Conservation (phyloP, 352 stramenopile genomes). For the Globisporangium parvum region DNA sequence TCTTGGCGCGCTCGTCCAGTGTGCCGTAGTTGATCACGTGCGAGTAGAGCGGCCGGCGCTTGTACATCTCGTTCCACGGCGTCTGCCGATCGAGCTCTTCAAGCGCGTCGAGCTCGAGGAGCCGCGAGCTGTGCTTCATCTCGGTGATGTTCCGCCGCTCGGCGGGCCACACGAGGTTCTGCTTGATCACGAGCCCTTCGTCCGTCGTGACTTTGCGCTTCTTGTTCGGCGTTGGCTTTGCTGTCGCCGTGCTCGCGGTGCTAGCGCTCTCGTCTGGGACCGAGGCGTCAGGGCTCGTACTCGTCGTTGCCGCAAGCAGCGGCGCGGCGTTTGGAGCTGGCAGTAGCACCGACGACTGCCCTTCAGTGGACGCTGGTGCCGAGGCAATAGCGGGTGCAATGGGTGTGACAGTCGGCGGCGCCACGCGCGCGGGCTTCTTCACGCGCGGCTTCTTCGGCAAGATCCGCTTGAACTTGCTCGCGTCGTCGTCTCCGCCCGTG, state of each 20-base stretch:
- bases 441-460: slow-evolving; percentile 10
- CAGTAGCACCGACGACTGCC: neutral
- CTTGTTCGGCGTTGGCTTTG: neutral
- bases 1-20: slow-evolving; percentile 18
- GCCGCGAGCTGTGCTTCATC: slow-evolving; percentile 33
- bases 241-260: neutral
- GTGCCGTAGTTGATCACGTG: slow-evolving; percentile 22
- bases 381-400: too few relatives aligned
- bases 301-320: too few relatives aligned
- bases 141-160: slow-evolving; percentile 35
- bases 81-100: slow-evolving; percentile 18
- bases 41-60: slow-evolving; percentile 20
- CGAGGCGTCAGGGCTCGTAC: too few relatives aligned
- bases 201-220: slow-evolving; percentile 11
- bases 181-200: slow-evolving; percentile 21
- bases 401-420: too few relatives aligned
- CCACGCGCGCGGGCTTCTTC: slow-evolving; percentile 10
- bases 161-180: slow-evolving; percentile 30
- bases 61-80: slow-evolving; percentile 40
- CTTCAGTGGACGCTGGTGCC: neutral
- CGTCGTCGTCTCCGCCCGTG: neutral
- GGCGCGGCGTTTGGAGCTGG: too few relatives aligned
- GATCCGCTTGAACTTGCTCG: slow-evolving; percentile 5
- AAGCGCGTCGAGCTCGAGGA: slow-evolving; percentile 21
- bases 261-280: too few relatives aligned